Base-by-base conservation (phyloP, 108 stramenopile species). In the Pseudonitzschia pungens region DNA sequence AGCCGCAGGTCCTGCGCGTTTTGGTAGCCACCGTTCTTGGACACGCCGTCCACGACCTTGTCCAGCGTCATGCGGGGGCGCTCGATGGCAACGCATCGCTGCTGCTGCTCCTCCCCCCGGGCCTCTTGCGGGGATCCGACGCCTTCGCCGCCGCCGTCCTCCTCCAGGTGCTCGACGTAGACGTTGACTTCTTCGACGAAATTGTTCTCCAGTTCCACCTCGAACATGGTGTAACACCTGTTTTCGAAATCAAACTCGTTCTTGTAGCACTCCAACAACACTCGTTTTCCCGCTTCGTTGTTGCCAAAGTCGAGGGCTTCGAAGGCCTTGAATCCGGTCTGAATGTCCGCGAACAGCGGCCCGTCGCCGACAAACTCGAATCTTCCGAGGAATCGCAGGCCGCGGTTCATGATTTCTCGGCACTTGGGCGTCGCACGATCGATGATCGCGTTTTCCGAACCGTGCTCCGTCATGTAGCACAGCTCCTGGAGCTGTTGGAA, bases 401-500 rank as follows among this genome's bases (percentile, higher is more conserved):
- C 78, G 29, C 74, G 72, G 27, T 75, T 64, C 40, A 94, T 52
- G 2, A 73, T 83, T 63, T 72, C 44, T 56, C 81, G 81, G 53
- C 91, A 88, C 55, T 71, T 56, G 22, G 91, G 89, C 14, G 93
- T 87, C 42, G 93, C 91, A 18, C 87, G 71, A 12, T 78, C 62
- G 64, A 92, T 67, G 22, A 87, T 80, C 44, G 83, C 73, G 21
- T 76, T 73, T 44, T 70, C 78, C 28, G 66, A 50, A 21, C 53
- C 65, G 14, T 76, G 53, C 28, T 77, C 74, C 63, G 68, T 81
- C 74, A 68, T 69, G 24, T 84, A 80, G 51, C 87, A 89, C 7
- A 94, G 73, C 26, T 84, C 84, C 32, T 84, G 79, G 51, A 85
- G 79, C 77, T 95, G 91, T 22, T 82, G 77, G 73, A 86, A 86